Conservation (phyloP, 73 alveolate species). For the Paramecium sexaurelia region DNA sequence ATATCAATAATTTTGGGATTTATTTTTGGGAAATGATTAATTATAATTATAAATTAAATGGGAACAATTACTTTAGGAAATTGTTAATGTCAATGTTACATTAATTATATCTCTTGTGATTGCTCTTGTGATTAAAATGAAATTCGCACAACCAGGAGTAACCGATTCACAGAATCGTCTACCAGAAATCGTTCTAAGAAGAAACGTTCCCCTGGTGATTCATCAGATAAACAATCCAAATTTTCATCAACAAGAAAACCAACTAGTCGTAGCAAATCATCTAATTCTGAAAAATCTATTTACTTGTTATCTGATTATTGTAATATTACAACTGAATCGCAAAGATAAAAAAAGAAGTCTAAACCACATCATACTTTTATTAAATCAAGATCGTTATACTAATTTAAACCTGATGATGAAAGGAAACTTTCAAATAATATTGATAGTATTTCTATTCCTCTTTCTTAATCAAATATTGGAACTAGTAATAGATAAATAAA, state of each 20-base stretch:
- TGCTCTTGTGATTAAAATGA: background rate
- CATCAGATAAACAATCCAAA: slow-evolving; percentile 22
- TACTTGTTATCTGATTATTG: slow-evolving; percentile 4
- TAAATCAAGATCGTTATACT: background rate
- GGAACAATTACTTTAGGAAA: slow-evolving; percentile 33
- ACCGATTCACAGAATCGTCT: background rate
- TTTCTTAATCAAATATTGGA: background rate
- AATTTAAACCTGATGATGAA: background rate
- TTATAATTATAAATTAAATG: slow-evolving; percentile 17
- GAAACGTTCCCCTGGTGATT: slow-evolving; percentile 31
- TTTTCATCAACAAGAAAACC: slow-evolving; percentile 28
- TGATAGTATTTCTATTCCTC: background rate
- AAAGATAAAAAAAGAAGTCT: background rate
- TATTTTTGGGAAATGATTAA: background rate
- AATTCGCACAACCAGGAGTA: background rate
- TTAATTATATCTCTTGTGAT: slow-evolving; percentile 44
- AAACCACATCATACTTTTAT: background rate
- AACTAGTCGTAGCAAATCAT: background rate
- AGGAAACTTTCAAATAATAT: background rate
- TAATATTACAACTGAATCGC: slow-evolving; percentile 13
- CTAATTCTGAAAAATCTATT: background rate
- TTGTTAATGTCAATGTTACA: slow-evolving; percentile 50
- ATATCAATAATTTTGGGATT: background rate
- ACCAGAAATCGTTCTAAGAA: background rate
- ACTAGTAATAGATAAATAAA: background rate